Percentiles rank a stretch among this genome's conserved stretches.
phyloP scores from a whole-genome alignment of 169 alveolate species.

The Eimeria necatrix region DNA sequence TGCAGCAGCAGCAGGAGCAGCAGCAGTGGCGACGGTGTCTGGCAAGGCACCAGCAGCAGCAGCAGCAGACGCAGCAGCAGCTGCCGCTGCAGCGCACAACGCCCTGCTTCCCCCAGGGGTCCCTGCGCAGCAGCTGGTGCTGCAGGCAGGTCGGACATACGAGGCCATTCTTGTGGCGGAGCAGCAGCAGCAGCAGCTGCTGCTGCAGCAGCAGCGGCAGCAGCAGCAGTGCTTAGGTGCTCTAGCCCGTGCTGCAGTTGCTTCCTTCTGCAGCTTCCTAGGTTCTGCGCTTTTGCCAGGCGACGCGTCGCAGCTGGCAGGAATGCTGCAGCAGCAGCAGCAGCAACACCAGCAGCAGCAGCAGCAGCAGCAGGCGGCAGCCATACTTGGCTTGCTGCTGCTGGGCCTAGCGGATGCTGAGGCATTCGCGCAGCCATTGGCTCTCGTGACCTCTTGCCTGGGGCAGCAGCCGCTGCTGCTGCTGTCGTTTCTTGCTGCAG shows the following conservation, averaged over 20 bases:
- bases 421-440: background rate
- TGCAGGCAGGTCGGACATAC: background rate
- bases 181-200: constrained; percentile 57
- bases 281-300: constrained; percentile 32
- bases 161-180: constrained; percentile 47
- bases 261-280: constrained; percentile 11
- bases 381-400: constrained; percentile 13
- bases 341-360: constrained; percentile 32
- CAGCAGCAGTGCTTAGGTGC: constrained; percentile 32
- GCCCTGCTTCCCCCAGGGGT: background rate
- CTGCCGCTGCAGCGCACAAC: background rate
- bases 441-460: background rate
- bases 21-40: background rate
- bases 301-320: constrained; percentile 2
- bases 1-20: constrained; percentile 53
- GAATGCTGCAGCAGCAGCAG: background rate
- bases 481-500: constrained; percentile 28
- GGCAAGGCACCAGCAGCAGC: constrained; percentile 11
- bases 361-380: background rate
- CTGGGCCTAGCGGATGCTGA: constrained; percentile 46
- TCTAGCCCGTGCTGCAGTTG: constrained; percentile 9
- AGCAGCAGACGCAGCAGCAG: constrained; percentile 23
- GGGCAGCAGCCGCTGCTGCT: constrained; percentile 48
- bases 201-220: constrained; percentile 50
- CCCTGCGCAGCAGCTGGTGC: constrained; percentile 49